A percentile compares a stretch with the other conserved stretches of the same genome.
These are phyloP conservation scores for Gymnopus androsaceus DNA, from an alignment of 1,284 basidiomycete species.

Conservation along the genomic window DNA sequence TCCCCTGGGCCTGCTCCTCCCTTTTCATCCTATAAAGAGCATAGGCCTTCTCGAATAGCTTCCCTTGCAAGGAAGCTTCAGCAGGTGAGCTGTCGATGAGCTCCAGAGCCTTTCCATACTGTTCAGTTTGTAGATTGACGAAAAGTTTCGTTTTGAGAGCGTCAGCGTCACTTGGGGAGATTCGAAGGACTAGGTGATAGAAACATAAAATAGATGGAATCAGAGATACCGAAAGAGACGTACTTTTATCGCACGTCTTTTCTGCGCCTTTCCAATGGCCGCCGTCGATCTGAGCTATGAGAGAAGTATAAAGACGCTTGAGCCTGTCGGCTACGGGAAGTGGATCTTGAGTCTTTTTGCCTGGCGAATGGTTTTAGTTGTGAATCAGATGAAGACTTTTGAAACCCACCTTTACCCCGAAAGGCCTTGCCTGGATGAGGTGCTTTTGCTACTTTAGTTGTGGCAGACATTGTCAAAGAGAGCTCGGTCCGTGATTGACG, in stretches of 20 bases:
- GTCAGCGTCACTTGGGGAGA: slow-evolving; percentile 69
- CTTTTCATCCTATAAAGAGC: slow-evolving; percentile 78
- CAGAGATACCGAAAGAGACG: slow-evolving; percentile 32
- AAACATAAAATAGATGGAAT: slow-evolving; percentile 20
- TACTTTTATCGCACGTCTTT: slow-evolving; percentile 89
- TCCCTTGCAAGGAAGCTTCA: slow-evolving; percentile 23
- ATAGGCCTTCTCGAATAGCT: slow-evolving; percentile 77
- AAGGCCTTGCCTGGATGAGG: slow-evolving; percentile 4
- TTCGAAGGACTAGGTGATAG: slow-evolving; percentile 60
- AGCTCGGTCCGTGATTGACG: too few species aligned
- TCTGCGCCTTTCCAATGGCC: slow-evolving; percentile 79
- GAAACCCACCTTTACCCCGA: background rate
- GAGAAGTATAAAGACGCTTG: slow-evolving; percentile 73
- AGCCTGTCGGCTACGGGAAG: slow-evolving; percentile 59
- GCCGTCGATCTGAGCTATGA: slow-evolving; percentile 83
- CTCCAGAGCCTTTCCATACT: slow-evolving; percentile 61
- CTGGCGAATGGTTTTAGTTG: background rate
- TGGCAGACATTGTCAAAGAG: too few species aligned
- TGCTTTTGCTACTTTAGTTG: background rate
- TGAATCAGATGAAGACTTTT: background rate
- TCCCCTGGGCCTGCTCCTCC: slow-evolving; percentile 63
- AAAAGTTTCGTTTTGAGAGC: slow-evolving; percentile 82
- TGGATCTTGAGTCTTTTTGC: background rate
- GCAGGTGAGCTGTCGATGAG: slow-evolving; percentile 38
- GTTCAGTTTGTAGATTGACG: slow-evolving; percentile 81